phyloP scores from a whole-genome alignment of 2,329 filamentous ascomycete species.

The Hypoxylon sp. region DNA sequence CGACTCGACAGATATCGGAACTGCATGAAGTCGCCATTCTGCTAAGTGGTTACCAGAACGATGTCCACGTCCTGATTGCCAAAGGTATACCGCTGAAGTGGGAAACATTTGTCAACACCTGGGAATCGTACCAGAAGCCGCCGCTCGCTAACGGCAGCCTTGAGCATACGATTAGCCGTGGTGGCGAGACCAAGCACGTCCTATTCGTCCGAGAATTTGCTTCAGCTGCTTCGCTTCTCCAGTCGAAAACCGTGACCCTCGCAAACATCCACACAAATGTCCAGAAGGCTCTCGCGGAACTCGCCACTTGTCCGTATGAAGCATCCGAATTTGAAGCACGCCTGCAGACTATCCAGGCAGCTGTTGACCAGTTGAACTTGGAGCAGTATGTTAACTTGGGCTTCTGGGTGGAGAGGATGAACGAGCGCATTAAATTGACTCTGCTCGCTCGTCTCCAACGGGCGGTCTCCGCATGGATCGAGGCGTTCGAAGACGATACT shows the following conservation, averaged over 20 bases:
- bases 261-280: conserved; percentile 79
- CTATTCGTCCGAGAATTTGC: conserved; percentile 96
- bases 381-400: conserved; percentile 95
- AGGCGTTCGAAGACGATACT: conserved; percentile 75
- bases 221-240: conserved; percentile 83
- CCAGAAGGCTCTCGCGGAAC: conserved; percentile 82
- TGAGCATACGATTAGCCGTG: conserved; percentile 60
- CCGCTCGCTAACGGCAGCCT: conserved; percentile 66
- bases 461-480: conserved; percentile 87
- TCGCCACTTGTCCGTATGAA: conserved; percentile 86
- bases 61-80: conserved; percentile 81
- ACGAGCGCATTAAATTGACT: conserved; percentile 81
- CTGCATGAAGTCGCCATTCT: conserved; percentile 90
- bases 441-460: conserved; percentile 83
- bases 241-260: conserved; percentile 84
- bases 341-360: conserved; percentile 85
- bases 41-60: conserved; percentile 89
- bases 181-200: conserved; percentile 89
- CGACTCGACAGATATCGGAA: conserved; percentile 79
- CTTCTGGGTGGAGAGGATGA: conserved; percentile 89
- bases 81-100: conserved; percentile 92
- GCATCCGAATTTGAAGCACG: conserved; percentile 79
- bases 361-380: conserved; percentile 94
- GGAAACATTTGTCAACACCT: conserved; percentile 98
- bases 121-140: conserved; percentile 81